Evolutionary conservation across 1,139 yeast genomes (phyloP), one percentile per base, ranked within the genome.

Genomic region (Candida neerlandica): DNA sequence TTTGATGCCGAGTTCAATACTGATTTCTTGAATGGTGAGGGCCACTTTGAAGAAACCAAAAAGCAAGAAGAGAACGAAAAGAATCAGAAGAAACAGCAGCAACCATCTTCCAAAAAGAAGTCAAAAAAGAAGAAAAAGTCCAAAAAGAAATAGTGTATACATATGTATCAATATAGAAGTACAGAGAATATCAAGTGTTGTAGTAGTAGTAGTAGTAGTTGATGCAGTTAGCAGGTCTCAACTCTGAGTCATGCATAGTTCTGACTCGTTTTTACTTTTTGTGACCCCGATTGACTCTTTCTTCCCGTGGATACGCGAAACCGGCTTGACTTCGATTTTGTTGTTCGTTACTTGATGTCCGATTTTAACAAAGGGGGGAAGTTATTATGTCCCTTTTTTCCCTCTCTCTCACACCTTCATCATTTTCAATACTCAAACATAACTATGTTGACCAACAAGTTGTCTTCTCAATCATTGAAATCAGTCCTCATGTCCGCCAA

Each of bases 21-120:
- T 12, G 58, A 59, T 27, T 68, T 67, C 50, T 59, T 67, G 34
- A 63, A 65, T 46, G 73, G 69, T 1, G 62, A 59, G 35, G 64
- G 60, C 38, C 55, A 55, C 50, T 58, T 49, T 41, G 48, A 51
- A 35, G 41, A 43, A 9, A 42, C 27, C 2, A 23, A 23, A 23
- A 23, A 2, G 7, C 10, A 33, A 41, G 40, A 48, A 14, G 50
- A 42, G 35, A 43, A 44, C 18, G 43, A 48, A 16, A 41, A 41
- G 14, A 37, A 23, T 23, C 16, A 33, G 18, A 37, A 21, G 14
- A 21, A 21, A n/a, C 26, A 37, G 16, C 41, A 37, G n/a, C 41
- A 15, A 16, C 9, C 26, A 12, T 15, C 26, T 12, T 46, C 59
- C 15, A 59, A 56, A 50, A 59, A 58, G 49, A 65, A 64, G 52